Evolutionary conservation across 2,329 filamentous ascomycete species (phyloP).

Genomic region (Diaporthe ampelina): DNA sequence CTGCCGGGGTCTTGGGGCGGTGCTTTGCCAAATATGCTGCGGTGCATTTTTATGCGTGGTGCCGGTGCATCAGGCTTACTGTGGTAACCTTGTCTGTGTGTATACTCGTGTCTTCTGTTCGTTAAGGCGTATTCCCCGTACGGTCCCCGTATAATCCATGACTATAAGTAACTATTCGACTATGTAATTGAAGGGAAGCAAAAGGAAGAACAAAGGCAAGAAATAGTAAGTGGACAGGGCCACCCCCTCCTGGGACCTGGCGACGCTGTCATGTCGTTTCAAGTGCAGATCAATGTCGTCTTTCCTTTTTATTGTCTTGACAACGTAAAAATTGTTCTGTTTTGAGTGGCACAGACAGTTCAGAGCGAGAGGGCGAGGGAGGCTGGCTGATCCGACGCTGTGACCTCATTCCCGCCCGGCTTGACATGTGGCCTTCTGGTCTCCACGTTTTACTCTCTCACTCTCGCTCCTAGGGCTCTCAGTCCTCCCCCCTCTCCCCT

Average conservation of each 20-base stretch:
- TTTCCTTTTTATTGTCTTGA: neutral
- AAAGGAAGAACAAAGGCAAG: neutral
- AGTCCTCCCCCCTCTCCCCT: no score
- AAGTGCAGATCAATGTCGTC: conserved; percentile 25
- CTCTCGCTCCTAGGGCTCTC: no score
- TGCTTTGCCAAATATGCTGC: neutral
- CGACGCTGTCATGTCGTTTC: conserved; percentile 29
- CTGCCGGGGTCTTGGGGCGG: neutral
- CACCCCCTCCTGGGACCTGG: neutral
- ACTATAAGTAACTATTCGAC: no score
- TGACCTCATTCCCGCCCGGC: conserved; percentile 31
- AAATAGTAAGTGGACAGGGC: neutral
- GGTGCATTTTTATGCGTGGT: neutral
- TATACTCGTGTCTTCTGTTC: neutral
- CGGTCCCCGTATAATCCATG: neutral
- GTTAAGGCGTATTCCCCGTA: neutral
- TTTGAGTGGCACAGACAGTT: neutral
- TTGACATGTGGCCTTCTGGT: conserved; percentile 24
- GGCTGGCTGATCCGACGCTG: no score
- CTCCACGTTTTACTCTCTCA: neutral
- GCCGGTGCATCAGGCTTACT: neutral
- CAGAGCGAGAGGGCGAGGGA: neutral
- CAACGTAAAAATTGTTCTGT: no score
- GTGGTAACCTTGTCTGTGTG: neutral
- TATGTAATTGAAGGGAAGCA: neutral